Evolutionary conservation across 768 basidiomycete species (phyloP), one percentile per base, ranked within the genome.

Genomic region (Heimioporus sp.): DNA sequence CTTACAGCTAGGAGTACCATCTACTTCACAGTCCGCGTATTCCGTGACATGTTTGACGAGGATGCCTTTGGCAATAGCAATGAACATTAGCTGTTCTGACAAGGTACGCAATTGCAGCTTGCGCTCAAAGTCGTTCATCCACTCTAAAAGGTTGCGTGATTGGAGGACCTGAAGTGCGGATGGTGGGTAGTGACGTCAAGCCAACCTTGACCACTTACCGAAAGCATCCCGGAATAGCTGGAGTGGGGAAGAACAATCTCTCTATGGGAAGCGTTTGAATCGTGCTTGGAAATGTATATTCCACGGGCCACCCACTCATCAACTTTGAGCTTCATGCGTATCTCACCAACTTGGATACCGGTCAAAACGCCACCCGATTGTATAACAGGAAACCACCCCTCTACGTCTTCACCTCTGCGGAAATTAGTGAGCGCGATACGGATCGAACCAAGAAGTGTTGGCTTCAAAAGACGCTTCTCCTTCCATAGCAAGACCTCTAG

Each of bases 361-460:
- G 73, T 73, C 30, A 76, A 70, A 37, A 75, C 62, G 10, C 76
- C 68, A 36, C 77, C 80, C 38, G 72, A 64, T 39, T 80, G 77
- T 47, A 87, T 71, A 3, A 92, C 80, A 13, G 90, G 87, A 67
- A 85, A 93, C 89, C 89, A 94, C 13, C 92, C 92, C 64, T 94
- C 91, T 6, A 90, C 77, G 4, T 72, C 65, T 58, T 91, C 87
- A 16, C 85, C 82, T 21, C 91, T 77, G 20, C 85, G 80, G 60
- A 93, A 89, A 61, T 87, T 88, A 10, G 70, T 70, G 20, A 93
- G 74, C 2, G 83, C 73, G 47, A 95, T 81, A 20, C 76, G 76
- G 19, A 85, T 77, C 24, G 74, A 77, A 20, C 92, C 92, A 36
- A 90, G 60, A 17, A 76, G 61, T 5, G 66, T 56, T 5, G 83